These are phyloP conservation scores for Trichoderma parareesei DNA, from an alignment of 495 filamentous ascomycete species.

Conservation along the genomic window DNA sequence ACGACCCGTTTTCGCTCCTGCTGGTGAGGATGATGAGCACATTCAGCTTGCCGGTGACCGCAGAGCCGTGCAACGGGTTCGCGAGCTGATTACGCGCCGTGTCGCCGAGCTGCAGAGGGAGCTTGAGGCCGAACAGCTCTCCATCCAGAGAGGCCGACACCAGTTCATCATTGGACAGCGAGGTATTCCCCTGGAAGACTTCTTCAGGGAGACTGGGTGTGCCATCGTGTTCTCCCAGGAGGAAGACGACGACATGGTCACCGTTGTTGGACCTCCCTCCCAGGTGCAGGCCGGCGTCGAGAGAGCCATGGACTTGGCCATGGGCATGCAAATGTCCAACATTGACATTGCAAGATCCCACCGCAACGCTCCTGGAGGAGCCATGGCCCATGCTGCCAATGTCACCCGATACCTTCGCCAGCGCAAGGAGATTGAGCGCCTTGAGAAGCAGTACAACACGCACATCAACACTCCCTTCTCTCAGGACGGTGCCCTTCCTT, in stretches of 20 bases:
- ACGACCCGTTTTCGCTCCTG: constrained; percentile 56
- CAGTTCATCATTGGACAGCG: constrained; percentile 84
- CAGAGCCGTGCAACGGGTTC: constrained; percentile 64
- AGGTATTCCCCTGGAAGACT: constrained; percentile 69
- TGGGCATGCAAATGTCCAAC: constrained; percentile 67
- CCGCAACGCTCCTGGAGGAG: constrained; percentile 59
- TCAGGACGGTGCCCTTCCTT: constrained; percentile 54
- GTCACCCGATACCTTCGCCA: constrained; percentile 76
- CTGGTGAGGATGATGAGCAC: constrained; percentile 48
- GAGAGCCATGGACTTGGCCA: constrained; percentile 72
- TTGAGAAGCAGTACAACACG: constrained; percentile 70
- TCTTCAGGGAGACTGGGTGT: constrained; percentile 87
- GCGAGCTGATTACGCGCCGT: constrained; percentile 66
- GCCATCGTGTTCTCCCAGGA: constrained; percentile 69
- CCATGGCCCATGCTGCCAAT: constrained; percentile 70
- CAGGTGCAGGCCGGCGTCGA: constrained; percentile 64
- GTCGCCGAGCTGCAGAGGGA: constrained; percentile 61
- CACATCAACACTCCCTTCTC: constrained; percentile 69
- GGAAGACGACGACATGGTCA: constrained; percentile 70
- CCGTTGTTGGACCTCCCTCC: constrained; percentile 71
- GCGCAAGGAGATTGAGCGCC: constrained; percentile 62
- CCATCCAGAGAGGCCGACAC: constrained; percentile 70
- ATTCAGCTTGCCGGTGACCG: constrained; percentile 87
- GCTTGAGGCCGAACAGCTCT: constrained; percentile 62
- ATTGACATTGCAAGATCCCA: constrained; percentile 74